These are phyloP conservation scores for Fusarium zealandicum DNA, from an alignment of 2,329 filamentous ascomycete species.

Conservation along the genomic window DNA sequence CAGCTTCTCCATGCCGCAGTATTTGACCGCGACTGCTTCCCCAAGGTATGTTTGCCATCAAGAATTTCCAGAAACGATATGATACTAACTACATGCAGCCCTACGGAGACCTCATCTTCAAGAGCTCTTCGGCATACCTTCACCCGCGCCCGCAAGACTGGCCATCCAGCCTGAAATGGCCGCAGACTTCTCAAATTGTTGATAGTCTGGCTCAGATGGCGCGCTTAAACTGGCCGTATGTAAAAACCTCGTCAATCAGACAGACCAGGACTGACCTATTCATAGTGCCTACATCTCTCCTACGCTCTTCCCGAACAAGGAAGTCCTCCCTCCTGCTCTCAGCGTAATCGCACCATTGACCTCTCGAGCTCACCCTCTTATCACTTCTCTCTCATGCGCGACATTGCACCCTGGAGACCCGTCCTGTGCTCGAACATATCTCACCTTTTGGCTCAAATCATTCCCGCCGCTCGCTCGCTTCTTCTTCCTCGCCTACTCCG, in stretches of 20 bases:
- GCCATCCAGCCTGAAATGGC: conserved; percentile 75
- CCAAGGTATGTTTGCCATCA: conserved; percentile 55
- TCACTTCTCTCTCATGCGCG: conserved; percentile 85
- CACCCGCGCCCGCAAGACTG: conserved; percentile 74
- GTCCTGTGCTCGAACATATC: conserved; percentile 84
- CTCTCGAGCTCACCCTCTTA: conserved; percentile 84
- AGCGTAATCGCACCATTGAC: conserved; percentile 77
- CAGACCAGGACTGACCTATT: conserved; percentile 5
- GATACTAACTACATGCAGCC: conserved; percentile 31
- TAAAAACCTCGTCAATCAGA: conserved; percentile 27
- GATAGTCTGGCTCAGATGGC: conserved; percentile 85
- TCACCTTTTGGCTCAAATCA: conserved; percentile 85
- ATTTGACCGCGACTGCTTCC: conserved; percentile 79
- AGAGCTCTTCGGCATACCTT: conserved; percentile 80
- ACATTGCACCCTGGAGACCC: conserved; percentile 87
- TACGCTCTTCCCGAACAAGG: conserved; percentile 79
- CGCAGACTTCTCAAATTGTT: conserved; percentile 75
- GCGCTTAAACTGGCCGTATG: conserved; percentile 81
- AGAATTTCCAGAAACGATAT: not conserved
- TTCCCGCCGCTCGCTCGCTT: conserved; percentile 82
- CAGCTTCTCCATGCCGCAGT: conserved; percentile 79
- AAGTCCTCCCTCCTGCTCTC: conserved; percentile 71
- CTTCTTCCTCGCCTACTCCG: conserved; percentile 76
- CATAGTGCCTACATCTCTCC: conserved; percentile 79
- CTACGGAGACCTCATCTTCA: conserved; percentile 65